Base-by-base conservation (phyloP, 345 rosid species). In the Adansonia digitata region DNA sequence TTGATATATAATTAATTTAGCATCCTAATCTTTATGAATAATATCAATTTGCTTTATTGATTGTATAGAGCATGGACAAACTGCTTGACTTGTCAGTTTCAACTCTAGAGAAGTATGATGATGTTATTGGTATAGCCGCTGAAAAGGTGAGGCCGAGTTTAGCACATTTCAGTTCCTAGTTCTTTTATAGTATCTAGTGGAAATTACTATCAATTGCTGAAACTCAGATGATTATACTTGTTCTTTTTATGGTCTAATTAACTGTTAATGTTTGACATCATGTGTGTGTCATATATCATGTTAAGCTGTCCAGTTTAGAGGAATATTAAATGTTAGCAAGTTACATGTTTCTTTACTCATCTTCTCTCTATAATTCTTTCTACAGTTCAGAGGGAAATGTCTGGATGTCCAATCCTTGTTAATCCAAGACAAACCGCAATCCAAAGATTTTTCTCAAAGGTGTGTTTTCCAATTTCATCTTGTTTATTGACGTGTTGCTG, bases 21-120 rank as follows among this genome's bases (percentile, higher is more conserved):
- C 52, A 42, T 24, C 53, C 20, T 26, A 24, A 35, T 15, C 71
- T 24, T 0, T 2, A 6, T 24, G 6, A 15, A 66, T 43, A 46
- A n/a, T n/a, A 65, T 17, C 10, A 34, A 12, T 40, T 65, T 40
- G 31, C 4, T 65, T 62, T 40, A 46, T 67, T 72, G 42, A 27
- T 70, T 56, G 71, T 71, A 83, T 82, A 86, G 91, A 80, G 88
- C 75, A 78, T 83, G 62, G 86, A 86, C 75, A 79, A 82, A 79
- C 81, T 88, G 56, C 79, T 88, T 31, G 82, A 80, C 75, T 75
- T 86, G 74, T 82, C 87, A 78, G 82, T 77, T 51, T 72, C 78
- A 52, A 60, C 78, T 61, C 29, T 78, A 69, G 83, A 76, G 76
- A 83, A 79, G 73, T 66, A 57, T 76, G 82, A 79, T 76, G 81